phyloP scores from a whole-genome alignment of 2,329 filamentous ascomycete species.

The Thielaviopsis musarum region DNA sequence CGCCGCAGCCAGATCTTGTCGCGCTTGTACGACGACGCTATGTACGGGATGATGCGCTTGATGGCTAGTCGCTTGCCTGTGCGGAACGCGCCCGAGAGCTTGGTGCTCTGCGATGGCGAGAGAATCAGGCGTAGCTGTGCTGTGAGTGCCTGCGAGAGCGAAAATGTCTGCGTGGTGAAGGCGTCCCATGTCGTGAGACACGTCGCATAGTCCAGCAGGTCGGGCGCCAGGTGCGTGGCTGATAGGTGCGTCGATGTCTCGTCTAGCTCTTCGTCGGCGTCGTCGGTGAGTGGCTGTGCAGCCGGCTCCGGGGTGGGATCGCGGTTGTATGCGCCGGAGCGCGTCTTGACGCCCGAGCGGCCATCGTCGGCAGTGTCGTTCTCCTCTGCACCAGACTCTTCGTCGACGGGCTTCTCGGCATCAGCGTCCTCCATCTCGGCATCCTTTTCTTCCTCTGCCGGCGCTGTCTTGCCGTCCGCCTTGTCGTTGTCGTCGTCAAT shows the following conservation, averaged over 20 bases:
- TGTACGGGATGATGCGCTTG: slow-evolving; percentile 98
- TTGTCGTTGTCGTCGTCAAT: slow-evolving; percentile 54
- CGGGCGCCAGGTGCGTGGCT: slow-evolving; percentile 49
- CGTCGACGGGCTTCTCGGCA: slow-evolving; percentile 20
- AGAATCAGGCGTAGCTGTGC: slow-evolving; percentile 93
- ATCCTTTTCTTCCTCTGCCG: slow-evolving; percentile 32
- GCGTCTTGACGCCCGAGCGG: slow-evolving; percentile 42
- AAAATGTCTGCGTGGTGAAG: slow-evolving; percentile 71
- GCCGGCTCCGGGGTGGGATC: slow-evolving; percentile 23
- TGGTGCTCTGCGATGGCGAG: slow-evolving; percentile 83
- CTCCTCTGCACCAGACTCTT: slow-evolving; percentile 24
- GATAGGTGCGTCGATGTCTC: slow-evolving; percentile 48
- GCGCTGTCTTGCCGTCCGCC: slow-evolving; percentile 29
- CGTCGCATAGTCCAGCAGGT: slow-evolving; percentile 32
- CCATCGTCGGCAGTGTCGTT: slow-evolving; percentile 32
- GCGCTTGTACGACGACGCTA: slow-evolving; percentile 92
- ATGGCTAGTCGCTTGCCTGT: slow-evolving; percentile 98
- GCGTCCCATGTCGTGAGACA: slow-evolving; percentile 65
- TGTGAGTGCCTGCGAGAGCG: slow-evolving; percentile 74
- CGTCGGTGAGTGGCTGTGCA: slow-evolving; percentile 22
- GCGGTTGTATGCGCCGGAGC: slow-evolving; percentile 39
- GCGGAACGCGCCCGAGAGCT: slow-evolving; percentile 89
- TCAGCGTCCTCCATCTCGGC: slow-evolving; percentile 27
- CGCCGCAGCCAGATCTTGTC: slow-evolving; percentile 99
- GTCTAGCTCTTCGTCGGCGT: slow-evolving; percentile 30